Conservation (phyloP, 495 filamentous ascomycete genomes). For the Neurospora africana region DNA sequence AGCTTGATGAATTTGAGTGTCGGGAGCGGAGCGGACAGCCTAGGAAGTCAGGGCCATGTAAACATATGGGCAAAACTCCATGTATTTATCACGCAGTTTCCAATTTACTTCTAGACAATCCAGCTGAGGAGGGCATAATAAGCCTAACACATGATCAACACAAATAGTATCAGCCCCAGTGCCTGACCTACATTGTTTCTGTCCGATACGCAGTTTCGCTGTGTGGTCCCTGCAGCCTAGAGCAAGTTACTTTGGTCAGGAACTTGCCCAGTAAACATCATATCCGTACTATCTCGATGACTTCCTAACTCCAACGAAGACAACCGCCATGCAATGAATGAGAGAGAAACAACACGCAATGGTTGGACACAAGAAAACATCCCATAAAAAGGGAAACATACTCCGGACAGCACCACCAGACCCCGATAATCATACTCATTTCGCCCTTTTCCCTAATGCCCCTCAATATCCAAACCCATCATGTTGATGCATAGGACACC, state of each 20-base stretch:
- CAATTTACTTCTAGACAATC: not conserved
- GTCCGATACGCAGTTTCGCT: not conserved
- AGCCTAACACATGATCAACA: not conserved
- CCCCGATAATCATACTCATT: not conserved
- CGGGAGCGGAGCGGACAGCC: not conserved
- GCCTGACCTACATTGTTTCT: not conserved
- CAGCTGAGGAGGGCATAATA: not conserved
- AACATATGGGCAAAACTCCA: not conserved
- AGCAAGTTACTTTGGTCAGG: not conserved
- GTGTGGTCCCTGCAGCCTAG: not conserved
- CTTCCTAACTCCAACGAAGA: not conserved
- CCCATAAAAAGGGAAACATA: not conserved
- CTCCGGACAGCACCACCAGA: not conserved
- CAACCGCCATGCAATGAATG: not conserved
- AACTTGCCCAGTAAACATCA: not conserved
- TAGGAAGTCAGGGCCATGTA: not conserved
- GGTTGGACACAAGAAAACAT: not conserved
- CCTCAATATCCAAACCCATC: slow-evolving; percentile 35
- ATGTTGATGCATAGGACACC: slow-evolving; percentile 48
- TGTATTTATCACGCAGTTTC: not conserved
- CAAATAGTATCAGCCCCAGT: not conserved
- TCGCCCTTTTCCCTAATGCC: not conserved
- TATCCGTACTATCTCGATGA: not conserved
- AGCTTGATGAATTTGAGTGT: not conserved
- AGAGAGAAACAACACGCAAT: not conserved